Evolutionary conservation across 2,329 filamentous ascomycete species (phyloP), one percentile per base, ranked within the genome.

Genomic region (Pseudofabraea citricarpa): DNA sequence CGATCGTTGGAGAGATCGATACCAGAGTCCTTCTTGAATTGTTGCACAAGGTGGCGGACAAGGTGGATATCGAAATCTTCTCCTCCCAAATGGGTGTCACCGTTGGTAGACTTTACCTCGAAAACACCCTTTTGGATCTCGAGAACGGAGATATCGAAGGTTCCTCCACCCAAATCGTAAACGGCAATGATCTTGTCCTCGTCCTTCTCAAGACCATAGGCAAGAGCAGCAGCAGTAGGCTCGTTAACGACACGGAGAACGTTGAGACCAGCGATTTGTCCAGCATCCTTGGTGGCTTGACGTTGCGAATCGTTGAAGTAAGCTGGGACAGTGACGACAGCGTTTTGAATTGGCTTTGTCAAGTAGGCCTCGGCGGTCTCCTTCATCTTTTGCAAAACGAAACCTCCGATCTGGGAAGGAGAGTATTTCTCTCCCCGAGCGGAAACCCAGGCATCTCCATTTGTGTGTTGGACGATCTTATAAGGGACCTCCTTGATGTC

Each of bases 241-340:
- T 97, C 91, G 77, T 96, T 96, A 55, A 97, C 89, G 49, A 96
- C 90, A 81, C 91, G 90, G 61, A 95, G 86, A 56, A 97, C 91
- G 68, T 96, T 95, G 43, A 97, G 81, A 65, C 91, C 91, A 60
- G 91, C 81, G 61, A 97, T 97, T 70, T 95, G 88, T 72, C 91
- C 91, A 55, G 91, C 91, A 65, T 97, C 90, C 81, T 96, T 97
- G 71, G 90, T 97, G 58, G 90, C 90, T 73, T 96, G 91, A 73
- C 90, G 87, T 75, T 97, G 90, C 48, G 88, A 90, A 71, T 97
- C 90, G 72, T 97, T 97, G 81, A 97, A 97, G 79, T 97, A 97
- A 60, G 90, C 90, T 52, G 90, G 90, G 27, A 96, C 90, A 49
- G 91, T 97, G 58, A 97, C 91, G 49, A 97, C 91, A 59, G 90